phyloP scores from a whole-genome alignment of 257 asterid species.

The Solanum verrucosum region DNA sequence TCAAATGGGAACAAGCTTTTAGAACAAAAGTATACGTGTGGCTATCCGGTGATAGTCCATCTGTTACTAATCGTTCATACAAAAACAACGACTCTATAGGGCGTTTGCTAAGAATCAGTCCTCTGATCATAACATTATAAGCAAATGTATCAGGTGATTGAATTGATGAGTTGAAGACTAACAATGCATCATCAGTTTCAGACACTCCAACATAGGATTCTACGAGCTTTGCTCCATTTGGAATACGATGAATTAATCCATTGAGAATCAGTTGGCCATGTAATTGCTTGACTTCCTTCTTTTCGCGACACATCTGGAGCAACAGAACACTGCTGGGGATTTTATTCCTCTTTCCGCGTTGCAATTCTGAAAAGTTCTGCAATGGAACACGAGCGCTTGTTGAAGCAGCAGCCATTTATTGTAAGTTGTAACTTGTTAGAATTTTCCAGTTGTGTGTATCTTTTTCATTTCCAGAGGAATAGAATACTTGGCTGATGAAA shows the following conservation, averaged over 20 bases:
- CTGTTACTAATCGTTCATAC: background rate
- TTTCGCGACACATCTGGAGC: conserved; percentile 11
- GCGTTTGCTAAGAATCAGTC: conserved; percentile 6
- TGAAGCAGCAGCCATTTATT: conserved; percentile 11
- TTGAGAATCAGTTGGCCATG: conserved; percentile 19
- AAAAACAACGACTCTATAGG: background rate
- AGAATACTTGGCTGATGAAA: background rate
- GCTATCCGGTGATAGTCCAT: conserved; percentile 9
- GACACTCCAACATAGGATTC: conserved; percentile 12
- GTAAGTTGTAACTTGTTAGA: background rate
- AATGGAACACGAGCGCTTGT: background rate
- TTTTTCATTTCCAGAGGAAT: background rate
- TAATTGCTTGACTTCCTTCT: conserved; percentile 10
- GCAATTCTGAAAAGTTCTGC: background rate
- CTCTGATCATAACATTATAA: conserved; percentile 20
- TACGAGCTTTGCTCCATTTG: conserved; percentile 9
- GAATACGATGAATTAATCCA: conserved; percentile 10
- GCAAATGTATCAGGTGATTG: conserved; percentile 14
- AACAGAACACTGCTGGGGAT: background rate
- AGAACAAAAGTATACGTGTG: conserved; percentile 22
- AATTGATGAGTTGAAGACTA: conserved; percentile 5
- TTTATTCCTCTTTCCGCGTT: background rate
- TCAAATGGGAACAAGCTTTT: conserved; percentile 20
- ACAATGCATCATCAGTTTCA: conserved; percentile 1
- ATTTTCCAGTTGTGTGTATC: background rate